phyloP scores from a whole-genome alignment of 2,329 filamentous ascomycete genomes.

The Paraphoma sp. region DNA sequence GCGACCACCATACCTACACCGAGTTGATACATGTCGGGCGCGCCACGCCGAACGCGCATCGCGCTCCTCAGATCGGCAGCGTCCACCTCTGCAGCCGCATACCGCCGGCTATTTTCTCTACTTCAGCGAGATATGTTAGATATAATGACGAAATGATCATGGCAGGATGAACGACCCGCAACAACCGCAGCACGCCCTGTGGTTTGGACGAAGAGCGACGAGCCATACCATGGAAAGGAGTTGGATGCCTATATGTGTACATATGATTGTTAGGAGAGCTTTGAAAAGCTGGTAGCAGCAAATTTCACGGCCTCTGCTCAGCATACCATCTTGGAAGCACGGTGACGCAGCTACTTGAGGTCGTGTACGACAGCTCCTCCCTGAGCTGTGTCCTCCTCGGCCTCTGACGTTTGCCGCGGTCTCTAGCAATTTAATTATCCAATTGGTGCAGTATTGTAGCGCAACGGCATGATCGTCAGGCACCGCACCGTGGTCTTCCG shows the following conservation, averaged over 20 bases:
- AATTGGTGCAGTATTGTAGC: too few species aligned
- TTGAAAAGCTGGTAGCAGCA: constrained; percentile 15
- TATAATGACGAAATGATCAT: constrained; percentile 48
- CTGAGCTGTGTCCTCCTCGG: too few species aligned
- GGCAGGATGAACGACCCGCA: constrained; percentile 35
- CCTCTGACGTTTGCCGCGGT: too few species aligned
- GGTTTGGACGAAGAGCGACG: constrained; percentile 20
- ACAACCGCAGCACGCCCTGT: constrained; percentile 18
- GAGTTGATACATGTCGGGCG: not conserved
- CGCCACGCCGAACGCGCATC: not conserved
- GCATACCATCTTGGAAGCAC: not conserved
- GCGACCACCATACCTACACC: constrained; percentile 14
- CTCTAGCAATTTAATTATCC: too few species aligned
- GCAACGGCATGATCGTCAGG: too few species aligned
- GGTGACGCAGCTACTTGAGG: too few species aligned
- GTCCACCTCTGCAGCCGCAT: constrained; percentile 23
- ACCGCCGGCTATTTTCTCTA: constrained; percentile 37
- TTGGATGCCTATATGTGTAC: constrained; percentile 37
- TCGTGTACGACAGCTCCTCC: too few species aligned
- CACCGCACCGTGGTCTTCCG: too few species aligned
- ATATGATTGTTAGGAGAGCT: constrained; percentile 33
- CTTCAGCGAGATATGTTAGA: constrained; percentile 43
- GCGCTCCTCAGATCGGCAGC: constrained; percentile 15
- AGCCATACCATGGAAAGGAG: constrained; percentile 20
- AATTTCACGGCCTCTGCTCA: constrained; percentile 12